Evolutionary conservation across 2,329 filamentous ascomycete genomes (phyloP).

Genomic region (Trichophyton mentagrophytes): DNA sequence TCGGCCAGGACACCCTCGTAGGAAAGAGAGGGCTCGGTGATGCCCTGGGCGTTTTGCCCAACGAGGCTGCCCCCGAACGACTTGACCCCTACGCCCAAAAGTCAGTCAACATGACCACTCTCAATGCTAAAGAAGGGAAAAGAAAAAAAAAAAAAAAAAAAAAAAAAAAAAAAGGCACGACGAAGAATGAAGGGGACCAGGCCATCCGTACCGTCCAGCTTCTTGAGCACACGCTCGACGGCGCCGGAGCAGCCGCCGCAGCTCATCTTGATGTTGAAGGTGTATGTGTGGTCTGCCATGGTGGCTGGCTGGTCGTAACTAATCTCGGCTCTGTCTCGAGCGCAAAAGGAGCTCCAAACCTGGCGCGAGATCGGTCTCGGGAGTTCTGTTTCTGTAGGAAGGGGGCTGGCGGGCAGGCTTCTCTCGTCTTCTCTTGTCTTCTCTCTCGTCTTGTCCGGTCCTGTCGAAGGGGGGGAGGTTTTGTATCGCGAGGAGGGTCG

Average conservation of each 20-base stretch:
- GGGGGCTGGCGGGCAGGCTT: too few species aligned
- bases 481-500: too few species aligned
- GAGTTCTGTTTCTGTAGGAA: too few species aligned
- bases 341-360: not conserved
- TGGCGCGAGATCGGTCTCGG: too few species aligned
- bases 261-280: conserved; percentile 88
- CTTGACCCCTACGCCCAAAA: conserved; percentile 54
- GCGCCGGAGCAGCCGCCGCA: conserved; percentile 95
- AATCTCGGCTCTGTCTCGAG: not conserved
- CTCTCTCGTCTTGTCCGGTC: too few species aligned
- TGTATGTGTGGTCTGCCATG: conserved; percentile 81
- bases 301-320: conserved; percentile 14
- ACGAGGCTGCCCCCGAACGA: conserved; percentile 80
- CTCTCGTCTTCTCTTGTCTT: too few species aligned
- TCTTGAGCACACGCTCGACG: conserved; percentile 81
- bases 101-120: not conserved
- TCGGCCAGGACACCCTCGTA: conserved; percentile 74
- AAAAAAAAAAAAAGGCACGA: not conserved
- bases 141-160: not conserved
- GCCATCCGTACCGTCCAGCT: conserved; percentile 57
- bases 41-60: conserved; percentile 65
- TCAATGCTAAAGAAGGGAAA: not conserved
- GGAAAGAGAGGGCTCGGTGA: conserved; percentile 53
- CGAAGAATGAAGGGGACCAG: not conserved
- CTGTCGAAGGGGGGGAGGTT: too few species aligned